Evolutionary conservation across 768 basidiomycete genomes (phyloP).

Genomic region (button mushroom (Agaricus bisporus)): DNA sequence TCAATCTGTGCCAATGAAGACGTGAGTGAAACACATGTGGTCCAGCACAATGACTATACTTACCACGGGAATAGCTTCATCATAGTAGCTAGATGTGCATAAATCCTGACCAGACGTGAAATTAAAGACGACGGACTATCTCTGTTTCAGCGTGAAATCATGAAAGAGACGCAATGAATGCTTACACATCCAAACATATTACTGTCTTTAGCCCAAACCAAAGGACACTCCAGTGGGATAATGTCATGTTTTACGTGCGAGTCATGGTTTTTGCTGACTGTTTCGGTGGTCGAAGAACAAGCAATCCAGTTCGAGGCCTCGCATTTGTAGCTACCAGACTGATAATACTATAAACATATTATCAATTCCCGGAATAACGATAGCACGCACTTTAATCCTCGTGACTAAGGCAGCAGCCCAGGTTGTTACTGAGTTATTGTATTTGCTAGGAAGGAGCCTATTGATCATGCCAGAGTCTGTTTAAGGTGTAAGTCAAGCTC

Average conservation of each 20-base stretch:
- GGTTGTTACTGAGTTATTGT: conserved; percentile 27
- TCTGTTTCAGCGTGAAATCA: not conserved
- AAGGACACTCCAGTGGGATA: conserved; percentile 37
- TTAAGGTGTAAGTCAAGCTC: not conserved
- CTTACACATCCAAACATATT: conserved; percentile 40
- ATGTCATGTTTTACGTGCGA: conserved; percentile 24
- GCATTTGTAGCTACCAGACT: conserved; percentile 28
- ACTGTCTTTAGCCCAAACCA: conserved; percentile 41
- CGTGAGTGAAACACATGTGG: not conserved
- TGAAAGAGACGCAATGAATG: not conserved
- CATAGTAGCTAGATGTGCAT: conserved; percentile 36
- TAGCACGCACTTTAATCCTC: conserved; percentile 31
- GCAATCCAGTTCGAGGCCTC: conserved; percentile 29
- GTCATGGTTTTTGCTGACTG: conserved; percentile 25
- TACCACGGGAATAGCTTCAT: conserved; percentile 29
- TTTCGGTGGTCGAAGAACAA: conserved; percentile 31
- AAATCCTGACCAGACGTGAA: conserved; percentile 35
- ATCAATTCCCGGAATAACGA: too few species aligned
- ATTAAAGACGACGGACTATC: conserved; percentile 36
- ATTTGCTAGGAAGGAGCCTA: conserved; percentile 27
- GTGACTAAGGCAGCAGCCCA: conserved; percentile 33
- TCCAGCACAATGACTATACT: conserved; percentile 5
- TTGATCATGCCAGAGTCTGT: conserved; percentile 36
- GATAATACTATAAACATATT: not conserved
- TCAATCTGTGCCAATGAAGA: conserved; percentile 27